Evolutionary conservation across 2,329 filamentous ascomycete species (phyloP).

Genomic region (Ophiostoma sp.): DNA sequence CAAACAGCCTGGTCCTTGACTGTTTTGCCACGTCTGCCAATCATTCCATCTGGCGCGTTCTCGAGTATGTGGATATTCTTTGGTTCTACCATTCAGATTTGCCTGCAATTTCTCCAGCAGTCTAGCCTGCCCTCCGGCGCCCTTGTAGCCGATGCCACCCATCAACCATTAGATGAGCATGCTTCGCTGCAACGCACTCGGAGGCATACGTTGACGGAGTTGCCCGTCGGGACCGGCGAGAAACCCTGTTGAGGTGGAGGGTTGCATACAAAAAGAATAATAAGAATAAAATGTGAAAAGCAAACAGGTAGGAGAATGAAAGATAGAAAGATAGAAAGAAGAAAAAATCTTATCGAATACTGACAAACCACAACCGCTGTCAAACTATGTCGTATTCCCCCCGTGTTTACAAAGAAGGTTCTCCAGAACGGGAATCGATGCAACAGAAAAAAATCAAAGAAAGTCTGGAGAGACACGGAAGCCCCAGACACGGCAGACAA

Average conservation of each 20-base stretch:
- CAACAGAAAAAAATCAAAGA: background rate
- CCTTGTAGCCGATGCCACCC: background rate
- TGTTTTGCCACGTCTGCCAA: background rate
- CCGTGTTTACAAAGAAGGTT: background rate
- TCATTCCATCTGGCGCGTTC: conserved; percentile 8
- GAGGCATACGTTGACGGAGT: background rate
- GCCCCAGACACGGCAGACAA: conserved; percentile 1
- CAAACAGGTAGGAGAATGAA: background rate
- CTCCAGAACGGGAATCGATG: background rate
- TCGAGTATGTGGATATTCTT: background rate
- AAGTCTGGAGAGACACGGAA: conserved; percentile 8
- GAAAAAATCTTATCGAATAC: background rate
- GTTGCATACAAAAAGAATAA: background rate
- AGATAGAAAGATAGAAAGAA: background rate
- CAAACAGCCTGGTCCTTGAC: conserved; percentile 3
- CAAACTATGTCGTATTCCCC: background rate
- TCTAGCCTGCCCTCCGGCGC: too few relatives aligned
- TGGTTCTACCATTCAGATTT: background rate
- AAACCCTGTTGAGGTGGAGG: background rate
- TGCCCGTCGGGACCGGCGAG: conserved; percentile 16
- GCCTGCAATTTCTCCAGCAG: background rate
- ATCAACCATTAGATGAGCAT: background rate
- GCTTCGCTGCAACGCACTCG: background rate
- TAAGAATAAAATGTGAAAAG: background rate
- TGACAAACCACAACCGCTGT: background rate